phyloP scores from a whole-genome alignment of 2,329 filamentous ascomycete species.

The Fusarium lyarnte region DNA sequence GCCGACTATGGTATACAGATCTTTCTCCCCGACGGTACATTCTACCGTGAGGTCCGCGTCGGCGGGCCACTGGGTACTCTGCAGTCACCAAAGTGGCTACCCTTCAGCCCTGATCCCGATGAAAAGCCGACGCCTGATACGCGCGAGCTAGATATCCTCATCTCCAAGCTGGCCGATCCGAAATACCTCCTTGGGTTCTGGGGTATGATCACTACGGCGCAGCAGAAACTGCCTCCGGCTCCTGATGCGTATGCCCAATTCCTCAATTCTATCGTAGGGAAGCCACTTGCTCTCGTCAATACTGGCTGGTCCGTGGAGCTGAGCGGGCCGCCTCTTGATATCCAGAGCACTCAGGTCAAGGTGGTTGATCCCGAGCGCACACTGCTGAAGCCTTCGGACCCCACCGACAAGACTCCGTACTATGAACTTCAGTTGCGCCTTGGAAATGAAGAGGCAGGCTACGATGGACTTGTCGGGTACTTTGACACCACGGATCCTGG shows the following conservation, averaged over 20 bases:
- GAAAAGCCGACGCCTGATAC: neutral
- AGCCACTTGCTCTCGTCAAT: constrained; percentile 54
- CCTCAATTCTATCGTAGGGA: constrained; percentile 50
- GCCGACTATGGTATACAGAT: constrained; percentile 54
- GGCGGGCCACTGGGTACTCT: constrained; percentile 43
- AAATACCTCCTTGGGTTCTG: constrained; percentile 47
- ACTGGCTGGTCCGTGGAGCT: constrained; percentile 51
- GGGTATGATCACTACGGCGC: constrained; percentile 49
- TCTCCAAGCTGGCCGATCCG: constrained; percentile 32
- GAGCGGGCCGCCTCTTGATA: constrained; percentile 3
- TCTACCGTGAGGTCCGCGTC: constrained; percentile 54
- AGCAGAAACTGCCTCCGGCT: constrained; percentile 39
- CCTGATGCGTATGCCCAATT: constrained; percentile 51
- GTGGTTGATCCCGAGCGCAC: neutral
- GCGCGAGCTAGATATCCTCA: constrained; percentile 46
- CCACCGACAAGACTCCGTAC: neutral
- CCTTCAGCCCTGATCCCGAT: constrained; percentile 40
- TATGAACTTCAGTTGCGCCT: constrained; percentile 52
- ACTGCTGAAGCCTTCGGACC: neutral
- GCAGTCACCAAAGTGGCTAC: constrained; percentile 46
- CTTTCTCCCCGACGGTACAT: constrained; percentile 52
- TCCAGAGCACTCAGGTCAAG: constrained; percentile 32
- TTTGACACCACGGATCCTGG: constrained; percentile 40
- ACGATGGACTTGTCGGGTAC: constrained; percentile 54
- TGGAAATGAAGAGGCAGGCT: constrained; percentile 46